Percentiles rank a stretch among this genome's conserved stretches.
Conservation (phyloP, 495 filamentous ascomycete genomes). For the Halenospora varia region DNA sequence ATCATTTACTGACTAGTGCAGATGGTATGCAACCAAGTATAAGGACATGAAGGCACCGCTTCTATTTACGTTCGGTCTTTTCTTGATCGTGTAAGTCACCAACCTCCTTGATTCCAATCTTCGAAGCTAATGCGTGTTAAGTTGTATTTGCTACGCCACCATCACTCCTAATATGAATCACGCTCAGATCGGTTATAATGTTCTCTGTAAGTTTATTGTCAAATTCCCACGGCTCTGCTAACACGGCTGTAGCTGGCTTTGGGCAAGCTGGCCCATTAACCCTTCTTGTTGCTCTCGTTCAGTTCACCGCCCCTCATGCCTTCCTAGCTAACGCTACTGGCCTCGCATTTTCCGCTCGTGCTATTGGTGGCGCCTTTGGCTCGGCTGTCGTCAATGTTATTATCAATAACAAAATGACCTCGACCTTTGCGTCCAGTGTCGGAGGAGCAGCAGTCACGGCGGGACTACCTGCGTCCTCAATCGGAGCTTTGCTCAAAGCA, state of each 20-base stretch:
- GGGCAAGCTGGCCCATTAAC: conserved; percentile 45
- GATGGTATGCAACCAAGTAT: conserved; percentile 40
- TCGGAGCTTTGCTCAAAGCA: conserved; percentile 32
- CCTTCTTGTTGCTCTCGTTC: conserved; percentile 46
- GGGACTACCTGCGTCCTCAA: conserved; percentile 36
- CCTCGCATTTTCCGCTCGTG: conserved; percentile 48
- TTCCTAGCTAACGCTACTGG: conserved; percentile 52
- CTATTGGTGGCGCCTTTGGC: conserved; percentile 51
- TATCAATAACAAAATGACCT: conserved; percentile 41
- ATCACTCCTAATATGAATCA: conserved; percentile 42
- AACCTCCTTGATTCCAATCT: background rate
- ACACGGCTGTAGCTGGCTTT: conserved; percentile 30
- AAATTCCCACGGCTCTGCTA: background rate
- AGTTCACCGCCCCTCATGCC: conserved; percentile 51
- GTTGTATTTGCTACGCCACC: conserved; percentile 42
- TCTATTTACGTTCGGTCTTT: conserved; percentile 41
- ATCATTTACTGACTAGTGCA: conserved; percentile 1
- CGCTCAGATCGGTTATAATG: conserved; percentile 43
- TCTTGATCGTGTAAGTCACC: conserved; percentile 39
- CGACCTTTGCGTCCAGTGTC: conserved; percentile 35
- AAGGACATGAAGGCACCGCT: conserved; percentile 48
- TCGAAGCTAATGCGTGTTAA: conserved; percentile 15
- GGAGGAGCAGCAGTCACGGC: conserved; percentile 33
- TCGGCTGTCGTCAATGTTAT: conserved; percentile 51
- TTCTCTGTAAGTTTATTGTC: conserved; percentile 28